Base-by-base conservation (phyloP, 2,329 filamentous ascomycete species). In the Byssothecium circinans region DNA sequence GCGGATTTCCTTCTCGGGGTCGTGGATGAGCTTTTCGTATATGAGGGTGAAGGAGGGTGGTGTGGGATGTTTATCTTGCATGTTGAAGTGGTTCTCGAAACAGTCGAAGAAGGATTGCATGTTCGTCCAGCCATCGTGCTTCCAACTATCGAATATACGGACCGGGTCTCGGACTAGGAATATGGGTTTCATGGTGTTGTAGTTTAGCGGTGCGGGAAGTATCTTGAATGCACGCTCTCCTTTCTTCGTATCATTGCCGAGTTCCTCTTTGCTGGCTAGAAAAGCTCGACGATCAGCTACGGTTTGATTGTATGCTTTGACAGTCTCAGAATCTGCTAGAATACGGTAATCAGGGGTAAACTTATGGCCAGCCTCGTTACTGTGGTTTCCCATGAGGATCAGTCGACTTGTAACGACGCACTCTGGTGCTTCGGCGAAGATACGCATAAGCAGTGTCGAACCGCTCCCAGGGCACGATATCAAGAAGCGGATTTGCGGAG, bases 81-180 rank as follows among this genome's bases (percentile, higher is more conserved):
- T 15, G n/a, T 14, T 27, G 37, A 40, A 40, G 19, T 15, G 22
- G 23, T 15, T n/a, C 22, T 40, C 20, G 22, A 27, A 40, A n/a
- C 37, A 29, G 22, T 40, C 22, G 17, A 27, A 5, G 11, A 40
- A 19, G n/a, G 37, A 27, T 19, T 40, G 37, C 2, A 40, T 2
- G 37, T 17, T 29, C 23, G 22, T 12, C 37, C 10, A 40, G 11
- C 37, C 37, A 8, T 27, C 12, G 4, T 17, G 22, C 19, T 40
- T 40, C 37, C 25, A 40, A n/a, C 37, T 40, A 17, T 25, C 37
- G 22, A 27, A 40, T 7, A 40, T 19, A 14, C 37, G 37, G 23
- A 40, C 12, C 12, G 37, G 37, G 22, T 40, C 37, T 17, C 37
- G 20, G 37, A 40, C n/a, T 10, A 40, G n/a, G n/a, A 40, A 40